Evolutionary conservation across 148 eudicot genomes (phyloP).

Genomic region (Heliosperma pusillum): DNA sequence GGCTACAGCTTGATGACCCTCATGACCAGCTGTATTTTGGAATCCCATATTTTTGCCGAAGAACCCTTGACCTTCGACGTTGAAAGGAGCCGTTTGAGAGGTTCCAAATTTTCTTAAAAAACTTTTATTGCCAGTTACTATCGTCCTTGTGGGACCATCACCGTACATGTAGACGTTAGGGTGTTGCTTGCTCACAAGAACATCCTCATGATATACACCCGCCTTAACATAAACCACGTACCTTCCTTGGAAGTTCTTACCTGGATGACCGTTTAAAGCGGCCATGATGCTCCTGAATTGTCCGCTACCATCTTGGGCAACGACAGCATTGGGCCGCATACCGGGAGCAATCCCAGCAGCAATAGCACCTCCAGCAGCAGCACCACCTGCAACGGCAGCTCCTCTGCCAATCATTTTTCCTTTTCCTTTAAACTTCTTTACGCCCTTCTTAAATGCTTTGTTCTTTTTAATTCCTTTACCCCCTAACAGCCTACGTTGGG

Average conservation of each 20-base stretch:
- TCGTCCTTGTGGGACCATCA: constrained; percentile 51
- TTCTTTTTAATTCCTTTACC: neutral
- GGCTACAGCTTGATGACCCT: constrained; percentile 61
- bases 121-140: constrained; percentile 41
- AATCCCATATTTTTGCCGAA: constrained; percentile 41
- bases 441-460: neutral
- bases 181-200: constrained; percentile 31
- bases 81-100: constrained; percentile 35
- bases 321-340: constrained; percentile 36
- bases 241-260: constrained; percentile 25
- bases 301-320: constrained; percentile 56
- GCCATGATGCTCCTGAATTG: constrained; percentile 38
- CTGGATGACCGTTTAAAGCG: constrained; percentile 42
- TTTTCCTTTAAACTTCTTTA: neutral
- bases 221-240: constrained; percentile 53
- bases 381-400: neutral
- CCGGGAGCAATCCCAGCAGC: neutral
- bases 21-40: constrained; percentile 53
- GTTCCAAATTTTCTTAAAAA: constrained; percentile 14
- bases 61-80: constrained; percentile 36
- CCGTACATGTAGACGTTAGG: constrained; percentile 46
- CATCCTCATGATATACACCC: constrained; percentile 45
- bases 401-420: neutral
- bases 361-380: neutral
- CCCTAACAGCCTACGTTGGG: constrained; percentile 41